phyloP scores from a whole-genome alignment of 177 flowering plant species.

The Vitis hybrid region DNA sequence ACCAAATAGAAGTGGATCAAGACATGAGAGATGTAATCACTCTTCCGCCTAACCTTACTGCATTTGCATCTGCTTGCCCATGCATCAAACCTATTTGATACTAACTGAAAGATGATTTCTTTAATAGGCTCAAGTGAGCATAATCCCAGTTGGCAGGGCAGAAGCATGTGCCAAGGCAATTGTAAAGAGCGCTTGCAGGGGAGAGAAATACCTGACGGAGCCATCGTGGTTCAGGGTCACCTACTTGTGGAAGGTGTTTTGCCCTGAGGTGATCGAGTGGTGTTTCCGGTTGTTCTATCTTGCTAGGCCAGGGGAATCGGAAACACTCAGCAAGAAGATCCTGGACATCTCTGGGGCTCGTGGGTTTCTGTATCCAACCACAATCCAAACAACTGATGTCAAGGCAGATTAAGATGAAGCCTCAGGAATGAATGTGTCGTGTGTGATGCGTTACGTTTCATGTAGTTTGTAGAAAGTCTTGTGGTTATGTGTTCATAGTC shows the following conservation, averaged over 20 bases:
- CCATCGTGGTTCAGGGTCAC: constrained; percentile 44
- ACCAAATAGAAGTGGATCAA: constrained; percentile 32
- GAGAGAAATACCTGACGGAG: constrained; percentile 47
- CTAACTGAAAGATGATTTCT: neutral
- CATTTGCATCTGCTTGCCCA: too few species aligned
- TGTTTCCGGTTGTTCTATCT: constrained; percentile 21
- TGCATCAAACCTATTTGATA: too few species aligned
- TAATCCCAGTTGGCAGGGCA: constrained; percentile 28
- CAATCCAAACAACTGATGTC: constrained; percentile 17
- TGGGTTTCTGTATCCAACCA: constrained; percentile 20
- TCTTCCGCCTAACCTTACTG: neutral
- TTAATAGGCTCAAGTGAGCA: constrained; percentile 25
- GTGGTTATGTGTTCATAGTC: too few species aligned
- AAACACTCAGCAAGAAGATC: constrained; percentile 27
- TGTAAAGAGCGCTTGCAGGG: constrained; percentile 50
- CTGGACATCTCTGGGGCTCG: constrained; percentile 24
- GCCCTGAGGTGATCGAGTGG: constrained; percentile 51
- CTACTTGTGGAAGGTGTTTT: constrained; percentile 30
- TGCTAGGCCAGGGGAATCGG: constrained; percentile 26
- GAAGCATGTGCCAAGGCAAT: constrained; percentile 42
- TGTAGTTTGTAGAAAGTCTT: too few species aligned
- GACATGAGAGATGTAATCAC: constrained; percentile 49
- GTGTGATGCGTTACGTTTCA: too few species aligned
- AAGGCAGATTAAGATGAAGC: constrained; percentile 11
- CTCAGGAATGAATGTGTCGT: too few species aligned